Percentiles rank a stretch among this genome's conserved stretches.
Conservation (phyloP, 2,329 filamentous ascomycete genomes). For the Nigrospora oryzae region DNA sequence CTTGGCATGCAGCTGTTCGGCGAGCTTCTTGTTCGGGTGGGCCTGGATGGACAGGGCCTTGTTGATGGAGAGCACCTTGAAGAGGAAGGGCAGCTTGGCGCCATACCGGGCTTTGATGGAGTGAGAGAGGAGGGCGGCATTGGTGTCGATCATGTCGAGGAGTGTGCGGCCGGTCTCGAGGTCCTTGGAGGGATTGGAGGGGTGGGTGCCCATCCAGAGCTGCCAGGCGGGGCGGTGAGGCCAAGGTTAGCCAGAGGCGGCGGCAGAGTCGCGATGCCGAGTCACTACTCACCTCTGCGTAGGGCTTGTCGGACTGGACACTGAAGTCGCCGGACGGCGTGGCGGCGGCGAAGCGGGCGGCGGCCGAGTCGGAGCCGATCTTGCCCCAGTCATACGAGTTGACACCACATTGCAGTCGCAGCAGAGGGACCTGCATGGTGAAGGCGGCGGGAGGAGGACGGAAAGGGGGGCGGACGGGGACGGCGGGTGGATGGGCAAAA, state of each 20-base stretch:
- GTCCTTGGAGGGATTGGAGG: constrained; percentile 90
- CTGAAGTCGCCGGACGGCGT: constrained; percentile 67
- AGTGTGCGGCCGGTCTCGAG: constrained; percentile 75
- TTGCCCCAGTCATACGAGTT: constrained; percentile 99
- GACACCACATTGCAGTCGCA: constrained; percentile 82
- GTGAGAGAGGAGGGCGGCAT: constrained; percentile 70
- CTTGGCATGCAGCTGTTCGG: constrained; percentile 75
- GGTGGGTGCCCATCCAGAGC: constrained; percentile 99
- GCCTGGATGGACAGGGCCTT: constrained; percentile 97
- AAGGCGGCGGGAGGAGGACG: background rate
- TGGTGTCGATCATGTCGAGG: constrained; percentile 80
- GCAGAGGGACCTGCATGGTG: constrained; percentile 65
- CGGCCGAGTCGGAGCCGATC: constrained; percentile 76
- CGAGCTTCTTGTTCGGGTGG: constrained; percentile 90
- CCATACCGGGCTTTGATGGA: constrained; percentile 69
- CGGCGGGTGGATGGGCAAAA: too few species aligned
- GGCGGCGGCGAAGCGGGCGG: constrained; percentile 80
- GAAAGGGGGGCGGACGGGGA: too few species aligned
- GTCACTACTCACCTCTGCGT: constrained; percentile 64
- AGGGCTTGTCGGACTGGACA: constrained; percentile 81
- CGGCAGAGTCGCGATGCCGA: too few species aligned
- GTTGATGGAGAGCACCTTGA: constrained; percentile 94
- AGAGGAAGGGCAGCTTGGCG: constrained; percentile 83
- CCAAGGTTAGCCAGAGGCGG: constrained; percentile 1
- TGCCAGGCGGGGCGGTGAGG: constrained; percentile 25